Base-by-base conservation (phyloP, 164 flowering plant species). In the Stephania cephalantha region DNA sequence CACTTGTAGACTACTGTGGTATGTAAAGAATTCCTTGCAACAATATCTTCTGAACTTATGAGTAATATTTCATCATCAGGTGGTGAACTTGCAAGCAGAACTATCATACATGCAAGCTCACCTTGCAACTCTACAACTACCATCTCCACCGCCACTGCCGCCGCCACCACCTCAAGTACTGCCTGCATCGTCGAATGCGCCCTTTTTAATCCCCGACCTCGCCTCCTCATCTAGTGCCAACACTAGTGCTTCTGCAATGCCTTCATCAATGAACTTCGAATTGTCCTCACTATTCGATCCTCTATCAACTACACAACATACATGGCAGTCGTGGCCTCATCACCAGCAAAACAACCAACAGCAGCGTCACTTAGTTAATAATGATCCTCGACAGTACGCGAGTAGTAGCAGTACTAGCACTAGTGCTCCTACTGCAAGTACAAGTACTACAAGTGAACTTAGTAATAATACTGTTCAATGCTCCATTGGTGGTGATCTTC, bases 11-110 rank as follows among this genome's bases (percentile, higher is more conserved):
- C 25, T 25, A 25, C 25, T 25, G 25, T 35, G 42, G 42, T 35
- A 2, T 1, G 42, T 35, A 35, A 35, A 35, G 1, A 0, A 2
- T 35, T 15, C 11, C 15, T 50, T 9, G 15, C 55, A 50, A 8
- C 12, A 48, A 2, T 48, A 50, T 50, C 9, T 58, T 58, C n/a
- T 18, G 20, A 18, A 15, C 17, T 58, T 55, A 31, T 6, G 30
- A 20, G 35, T 8, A 25, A 25, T 72, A 15, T 25, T 30, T 29
- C 6, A 67, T 9, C 65, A 30, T 77, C 31, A 90, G 94, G 90
- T 90, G 78, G 90, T 88, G 78, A 90, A 86, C 76, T 80, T 90
- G 66, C 94, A 90, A 82, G 87, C 90, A n/a, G 94, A 90, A 76
- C 74, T 89, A 30, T 75, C 90, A 46, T 89, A 86, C 84, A 75